Percentiles rank a stretch among this genome's conserved stretches.
phyloP scores from a whole-genome alignment of 2,329 filamentous ascomycete species.

The Mollisia scopiformis region DNA sequence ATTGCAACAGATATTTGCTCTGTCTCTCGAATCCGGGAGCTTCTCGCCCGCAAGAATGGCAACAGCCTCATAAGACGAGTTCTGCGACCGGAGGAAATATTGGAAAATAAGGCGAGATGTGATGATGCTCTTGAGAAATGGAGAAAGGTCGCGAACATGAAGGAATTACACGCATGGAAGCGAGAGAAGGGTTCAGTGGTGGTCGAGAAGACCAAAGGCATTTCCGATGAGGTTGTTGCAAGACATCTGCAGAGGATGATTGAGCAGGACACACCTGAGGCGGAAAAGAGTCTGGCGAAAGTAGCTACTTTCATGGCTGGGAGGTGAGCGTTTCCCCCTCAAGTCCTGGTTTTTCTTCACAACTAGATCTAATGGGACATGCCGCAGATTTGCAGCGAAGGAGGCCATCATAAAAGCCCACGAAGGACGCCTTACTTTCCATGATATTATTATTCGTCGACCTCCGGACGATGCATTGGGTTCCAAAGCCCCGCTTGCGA shows the following conservation, averaged over 20 bases:
- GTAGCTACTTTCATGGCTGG: constrained; percentile 30
- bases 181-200: not conserved
- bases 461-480: not conserved
- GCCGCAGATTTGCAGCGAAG: constrained; percentile 59
- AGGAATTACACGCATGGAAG: not conserved
- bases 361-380: not conserved
- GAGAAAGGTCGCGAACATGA: not conserved
- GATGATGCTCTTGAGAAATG: not conserved
- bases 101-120: constrained; percentile 1
- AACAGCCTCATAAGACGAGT: constrained; percentile 20
- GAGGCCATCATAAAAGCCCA: constrained; percentile 77
- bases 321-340: constrained; percentile 17
- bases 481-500: constrained; percentile 24
- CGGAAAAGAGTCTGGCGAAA: not conserved
- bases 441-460: constrained; percentile 52
- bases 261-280: not conserved
- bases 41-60: constrained; percentile 9
- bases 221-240: not conserved
- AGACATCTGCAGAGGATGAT: constrained; percentile 1
- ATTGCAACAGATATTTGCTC: constrained; percentile 82
- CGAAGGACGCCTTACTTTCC: constrained; percentile 62
- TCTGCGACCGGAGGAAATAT: constrained; percentile 20
- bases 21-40: constrained; percentile 59
- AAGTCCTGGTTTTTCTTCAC: not conserved
- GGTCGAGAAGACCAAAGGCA: not conserved